Percentiles rank a stretch among this genome's conserved stretches.
phyloP scores from a whole-genome alignment of 805 yeast species.

The Vanderwaltozyma verrucispora region DNA sequence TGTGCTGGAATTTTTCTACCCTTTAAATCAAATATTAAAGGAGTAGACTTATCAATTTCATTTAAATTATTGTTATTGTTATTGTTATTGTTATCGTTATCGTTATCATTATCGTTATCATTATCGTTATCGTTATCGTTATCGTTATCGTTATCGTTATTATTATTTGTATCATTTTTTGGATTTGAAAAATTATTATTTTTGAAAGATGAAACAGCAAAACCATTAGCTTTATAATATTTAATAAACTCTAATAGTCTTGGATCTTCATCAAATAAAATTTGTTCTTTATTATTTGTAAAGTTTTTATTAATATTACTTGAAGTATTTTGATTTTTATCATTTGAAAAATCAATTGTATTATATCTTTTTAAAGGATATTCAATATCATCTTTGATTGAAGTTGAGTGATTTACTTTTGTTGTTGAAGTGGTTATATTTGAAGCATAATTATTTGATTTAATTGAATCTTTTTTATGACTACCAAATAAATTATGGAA shows the following conservation, averaged over 20 bases:
- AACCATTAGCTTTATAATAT: constrained; percentile 26
- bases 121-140: not conserved
- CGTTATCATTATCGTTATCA: not conserved
- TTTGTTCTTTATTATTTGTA: too few species aligned
- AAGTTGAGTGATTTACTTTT: too few species aligned
- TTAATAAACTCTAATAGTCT: constrained; percentile 38
- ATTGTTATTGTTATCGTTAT: not conserved
- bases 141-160: not conserved
- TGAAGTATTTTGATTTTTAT: constrained; percentile 3
- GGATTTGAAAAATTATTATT: constrained; percentile 4
- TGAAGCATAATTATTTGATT: not conserved
- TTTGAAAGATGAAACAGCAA: constrained; percentile 17
- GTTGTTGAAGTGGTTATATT: not conserved
- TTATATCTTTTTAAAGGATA: not conserved
- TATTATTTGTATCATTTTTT: too few species aligned
- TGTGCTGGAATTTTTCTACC: constrained; percentile 44
- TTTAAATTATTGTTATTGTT: not conserved
- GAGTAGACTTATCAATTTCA: constrained; percentile 2
- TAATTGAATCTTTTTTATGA: not conserved
- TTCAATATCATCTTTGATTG: not conserved
- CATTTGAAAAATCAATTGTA: too few species aligned
- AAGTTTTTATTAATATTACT: not conserved
- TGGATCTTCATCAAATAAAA: constrained; percentile 29
- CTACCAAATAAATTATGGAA: constrained; percentile 29
- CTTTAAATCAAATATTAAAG: constrained; percentile 19